Base-by-base conservation (phyloP, 345 rosid species). In the Hibiscus mutabilis region DNA sequence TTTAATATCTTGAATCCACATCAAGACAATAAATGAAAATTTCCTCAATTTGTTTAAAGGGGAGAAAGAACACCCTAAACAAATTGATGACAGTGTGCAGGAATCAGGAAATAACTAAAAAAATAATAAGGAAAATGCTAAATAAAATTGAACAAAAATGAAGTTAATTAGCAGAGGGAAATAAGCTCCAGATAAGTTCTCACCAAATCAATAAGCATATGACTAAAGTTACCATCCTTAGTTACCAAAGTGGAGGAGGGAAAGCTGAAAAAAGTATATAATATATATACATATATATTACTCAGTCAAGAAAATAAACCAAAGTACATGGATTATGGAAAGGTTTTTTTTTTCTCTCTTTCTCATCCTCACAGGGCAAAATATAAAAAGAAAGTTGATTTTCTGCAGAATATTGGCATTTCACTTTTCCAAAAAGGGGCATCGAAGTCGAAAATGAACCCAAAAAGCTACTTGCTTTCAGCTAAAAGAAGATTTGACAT, bases 391-490 rank as follows among this genome's bases (percentile, higher is more conserved):
- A 62, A 7, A 70, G 25, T 58, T n/a, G 15, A 52, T 63, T 75
- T 69, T 56, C 49, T 13, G 37, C 72, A 60, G 24, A 55, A 56
- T 68, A 80, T 4, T 62, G 60, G 65, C 62, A 76, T 14, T 65
- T 57, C 29, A 46, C 78, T 74, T 82, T 85, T 69, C 60, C 49
- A 29, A 82, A 84, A 80, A 67, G 46, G 21, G 55, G 84, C 58
- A 83, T 81, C 75, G 70, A 44, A 35, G 75, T 72, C 16, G 52
- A 75, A 72, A 63, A 75, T 63, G 60, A 60, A 60, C 70, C 60
- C 66, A 75, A 81, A 71, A 88, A 66, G 84, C 76, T 69, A 71
- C 87, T 83, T 79, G 73, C 86, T 84, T 81, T 77, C 76, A 74
- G 69, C 74, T 74, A 60, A 70, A 80, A 75, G 51, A 74, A 21